Evolutionary conservation across 164 flowering plant genomes (phyloP), one percentile per base, ranked within the genome.

Genomic region (Piper longum): DNA sequence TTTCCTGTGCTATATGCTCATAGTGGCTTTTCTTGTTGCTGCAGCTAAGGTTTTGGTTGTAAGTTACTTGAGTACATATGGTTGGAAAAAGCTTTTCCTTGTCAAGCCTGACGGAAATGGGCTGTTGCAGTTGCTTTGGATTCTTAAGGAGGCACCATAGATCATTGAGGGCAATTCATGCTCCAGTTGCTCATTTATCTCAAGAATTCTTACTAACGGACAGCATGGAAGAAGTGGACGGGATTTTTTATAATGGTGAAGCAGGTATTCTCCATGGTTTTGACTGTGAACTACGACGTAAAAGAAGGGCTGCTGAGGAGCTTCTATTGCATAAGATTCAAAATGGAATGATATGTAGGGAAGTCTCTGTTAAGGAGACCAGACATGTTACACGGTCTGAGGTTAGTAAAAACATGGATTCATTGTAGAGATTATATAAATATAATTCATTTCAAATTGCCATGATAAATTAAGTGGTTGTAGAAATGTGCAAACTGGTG

Each of bases 281-380:
- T 17, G 67, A 52, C 36, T 61, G 57, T 4, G 59, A 64, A 41
- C 19, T 52, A 48, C 66, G 51, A 54, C 44, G 64, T 39, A 75
- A 71, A 7, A 65, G 69, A 18, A 83, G 82, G 69, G 76, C 76
- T 0, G 81, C 89, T 59, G 96, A 90, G 71, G 90, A 90, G 64
- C 82, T 90, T 69, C 70, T 93, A 55, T 69, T 64, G 64, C 61
- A 66, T 54, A 84, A 85, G 67, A 68, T 65, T 70, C 83, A 79
- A 66, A 81, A 75, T 80, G 96, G 88, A 60, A 60, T 54, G 56
- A 77, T 86, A 67, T 95, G 99, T 77, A 79, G 98, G 76, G 85
- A 83, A 66, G 68, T 75, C 69, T 96, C 91, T 44, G 99, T 89
- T 52, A 95, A 86, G 76, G 96, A 86, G 70, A 91, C 99, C 11